Evolutionary conservation across 306 rosid species (phyloP).

Genomic region (Begonia masoniana): DNA sequence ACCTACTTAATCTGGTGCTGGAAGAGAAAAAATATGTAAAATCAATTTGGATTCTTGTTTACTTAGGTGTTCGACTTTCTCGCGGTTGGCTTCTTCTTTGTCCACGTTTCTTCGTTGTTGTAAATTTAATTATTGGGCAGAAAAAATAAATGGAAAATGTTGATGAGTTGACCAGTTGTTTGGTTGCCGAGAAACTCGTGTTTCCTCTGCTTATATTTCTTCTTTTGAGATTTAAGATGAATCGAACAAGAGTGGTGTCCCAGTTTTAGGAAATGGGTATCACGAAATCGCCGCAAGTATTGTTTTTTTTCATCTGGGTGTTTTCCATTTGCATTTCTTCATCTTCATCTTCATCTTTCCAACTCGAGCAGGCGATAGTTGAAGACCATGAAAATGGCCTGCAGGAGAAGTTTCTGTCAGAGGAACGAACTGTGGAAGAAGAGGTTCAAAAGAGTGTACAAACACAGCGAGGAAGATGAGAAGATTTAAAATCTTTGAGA

Average conservation of each 20-base stretch:
- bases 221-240: constrained; percentile 2
- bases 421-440: constrained; percentile 43
- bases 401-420: constrained; percentile 28
- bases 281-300: constrained; percentile 10
- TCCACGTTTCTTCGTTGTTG: too few relatives aligned
- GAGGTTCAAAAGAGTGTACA: constrained; percentile 36
- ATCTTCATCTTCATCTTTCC: constrained; percentile 14
- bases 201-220: constrained; percentile 20
- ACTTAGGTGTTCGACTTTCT: too few relatives aligned
- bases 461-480: constrained; percentile 31
- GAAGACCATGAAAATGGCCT: constrained; percentile 19
- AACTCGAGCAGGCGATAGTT: constrained; percentile 23
- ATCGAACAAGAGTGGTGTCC: constrained; percentile 3
- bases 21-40: too few relatives aligned
- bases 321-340: constrained; percentile 20
- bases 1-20: too few relatives aligned
- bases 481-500: constrained; percentile 55
- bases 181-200: constrained; percentile 1
- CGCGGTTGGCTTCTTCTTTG: too few relatives aligned
- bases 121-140: too few relatives aligned
- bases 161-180: constrained; percentile 42
- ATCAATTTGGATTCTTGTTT: too few relatives aligned
- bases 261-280: constrained; percentile 26
- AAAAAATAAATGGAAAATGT: too few relatives aligned
- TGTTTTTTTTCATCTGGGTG: constrained; percentile 29